Conservation (phyloP, 352 stramenopile genomes). For the Thraustochytrium sp. region DNA sequence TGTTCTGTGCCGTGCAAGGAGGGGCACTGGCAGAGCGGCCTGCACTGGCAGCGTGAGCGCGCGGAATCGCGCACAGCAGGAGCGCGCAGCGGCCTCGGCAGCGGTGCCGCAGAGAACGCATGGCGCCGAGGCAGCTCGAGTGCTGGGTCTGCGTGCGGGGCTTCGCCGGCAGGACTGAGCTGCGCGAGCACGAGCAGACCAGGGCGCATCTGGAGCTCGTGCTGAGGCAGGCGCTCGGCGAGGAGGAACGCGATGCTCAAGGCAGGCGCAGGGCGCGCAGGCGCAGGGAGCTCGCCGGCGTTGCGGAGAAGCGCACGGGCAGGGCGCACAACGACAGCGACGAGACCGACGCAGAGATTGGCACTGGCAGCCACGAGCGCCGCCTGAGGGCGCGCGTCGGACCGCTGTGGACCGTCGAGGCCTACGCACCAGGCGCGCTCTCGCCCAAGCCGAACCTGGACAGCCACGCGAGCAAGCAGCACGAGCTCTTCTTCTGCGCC, state of each 20-base stretch:
- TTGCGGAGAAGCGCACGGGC: neutral
- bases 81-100: too few relatives aligned
- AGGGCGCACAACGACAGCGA: neutral
- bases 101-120: too few relatives aligned
- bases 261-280: neutral
- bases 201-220: neutral
- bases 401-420: neutral
- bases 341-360: too few relatives aligned
- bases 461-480: neutral
- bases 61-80: too few relatives aligned
- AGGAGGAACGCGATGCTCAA: neutral
- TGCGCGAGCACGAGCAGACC: neutral
- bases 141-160: neutral
- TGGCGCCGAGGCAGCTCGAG: too few relatives aligned
- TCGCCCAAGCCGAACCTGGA: neutral
- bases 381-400: neutral
- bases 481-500: neutral
- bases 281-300: neutral
- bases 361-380: too few relatives aligned
- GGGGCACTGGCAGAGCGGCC: too few relatives aligned
- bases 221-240: neutral
- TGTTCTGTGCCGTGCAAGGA: too few relatives aligned
- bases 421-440: neutral
- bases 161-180: neutral
- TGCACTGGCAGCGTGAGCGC: too few relatives aligned